phyloP scores from a whole-genome alignment of 148 eudicot species.

The Suaeda aralocaspica region DNA sequence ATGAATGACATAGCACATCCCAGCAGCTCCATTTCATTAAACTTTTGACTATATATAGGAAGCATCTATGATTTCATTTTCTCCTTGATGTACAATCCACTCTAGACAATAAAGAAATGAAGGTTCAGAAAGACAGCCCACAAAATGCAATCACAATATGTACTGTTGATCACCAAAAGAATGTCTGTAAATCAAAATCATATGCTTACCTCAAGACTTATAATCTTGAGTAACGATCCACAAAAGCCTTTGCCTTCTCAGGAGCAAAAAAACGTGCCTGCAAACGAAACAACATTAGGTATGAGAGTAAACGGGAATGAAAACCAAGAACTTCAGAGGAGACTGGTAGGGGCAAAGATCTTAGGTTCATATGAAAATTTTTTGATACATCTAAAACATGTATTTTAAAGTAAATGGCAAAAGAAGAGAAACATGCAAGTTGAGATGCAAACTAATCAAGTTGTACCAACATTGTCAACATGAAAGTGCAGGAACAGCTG shows the following conservation, averaged over 20 bases:
- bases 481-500: not conserved
- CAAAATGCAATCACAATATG: not conserved
- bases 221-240: slow-evolving; percentile 68
- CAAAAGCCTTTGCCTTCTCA: slow-evolving; percentile 79
- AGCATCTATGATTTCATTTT: slow-evolving; percentile 11
- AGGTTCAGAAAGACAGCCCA: not conserved
- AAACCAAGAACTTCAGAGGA: not conserved
- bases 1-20: not conserved
- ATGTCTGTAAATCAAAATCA: slow-evolving; percentile 3
- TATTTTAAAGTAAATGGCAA: not conserved
- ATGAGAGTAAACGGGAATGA: too few relatives aligned
- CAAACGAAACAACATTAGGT: slow-evolving; percentile 16
- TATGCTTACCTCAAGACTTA: slow-evolving; percentile 25
- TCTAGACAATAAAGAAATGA: too few relatives aligned
- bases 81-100: not conserved
- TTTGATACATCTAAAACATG: not conserved
- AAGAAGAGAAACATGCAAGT: slow-evolving; percentile 3
- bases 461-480: not conserved
- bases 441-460: not conserved
- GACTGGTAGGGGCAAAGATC: not conserved
- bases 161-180: not conserved
- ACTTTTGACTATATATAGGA: not conserved
- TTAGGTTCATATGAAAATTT: not conserved
- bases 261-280: slow-evolving; percentile 99
- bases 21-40: not conserved